These are phyloP conservation scores for Tillandsia fasciculata DNA, from an alignment of 176 grass and related monocot genomes.

Conservation along the genomic window DNA sequence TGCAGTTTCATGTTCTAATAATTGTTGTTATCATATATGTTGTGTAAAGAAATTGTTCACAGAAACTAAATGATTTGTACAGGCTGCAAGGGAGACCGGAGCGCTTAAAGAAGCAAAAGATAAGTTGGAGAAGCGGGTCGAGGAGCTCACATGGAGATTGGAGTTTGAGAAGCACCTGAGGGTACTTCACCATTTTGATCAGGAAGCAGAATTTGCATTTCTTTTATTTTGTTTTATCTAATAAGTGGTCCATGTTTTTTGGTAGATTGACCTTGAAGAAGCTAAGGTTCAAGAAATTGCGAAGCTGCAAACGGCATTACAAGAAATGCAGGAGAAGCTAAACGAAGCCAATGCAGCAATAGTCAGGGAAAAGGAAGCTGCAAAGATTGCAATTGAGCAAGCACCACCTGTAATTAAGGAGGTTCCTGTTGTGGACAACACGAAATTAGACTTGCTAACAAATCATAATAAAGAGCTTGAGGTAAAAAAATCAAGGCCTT, in stretches of 20 bases:
- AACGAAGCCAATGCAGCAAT: constrained; percentile 53
- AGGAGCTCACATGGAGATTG: constrained; percentile 85
- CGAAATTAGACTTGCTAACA: constrained; percentile 52
- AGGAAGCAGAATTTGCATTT: constrained; percentile 6
- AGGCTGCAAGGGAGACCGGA: constrained; percentile 91
- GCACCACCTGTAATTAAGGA: constrained; percentile 83
- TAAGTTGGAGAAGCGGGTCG: constrained; percentile 87
- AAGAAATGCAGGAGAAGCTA: constrained; percentile 70
- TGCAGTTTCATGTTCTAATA: not conserved
- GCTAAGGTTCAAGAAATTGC: constrained; percentile 66
- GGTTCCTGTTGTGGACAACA: constrained; percentile 61
- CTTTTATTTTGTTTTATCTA: constrained; percentile 7
- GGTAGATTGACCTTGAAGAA: constrained; percentile 74
- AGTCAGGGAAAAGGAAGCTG: constrained; percentile 60
- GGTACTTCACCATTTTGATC: constrained; percentile 40
- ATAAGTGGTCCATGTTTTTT: not conserved
- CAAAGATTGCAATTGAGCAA: constrained; percentile 66
- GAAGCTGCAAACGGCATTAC: constrained; percentile 56
- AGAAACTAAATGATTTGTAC: constrained; percentile 17
- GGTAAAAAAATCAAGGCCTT: constrained; percentile 25
- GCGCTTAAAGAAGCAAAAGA: constrained; percentile 93
- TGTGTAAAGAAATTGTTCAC: not conserved
- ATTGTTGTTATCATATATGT: not conserved
- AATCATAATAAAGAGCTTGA: constrained; percentile 61
- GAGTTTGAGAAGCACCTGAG: constrained; percentile 80